Base-by-base conservation (phyloP, 106 monocot species). In the Xerophyta viscosa region DNA sequence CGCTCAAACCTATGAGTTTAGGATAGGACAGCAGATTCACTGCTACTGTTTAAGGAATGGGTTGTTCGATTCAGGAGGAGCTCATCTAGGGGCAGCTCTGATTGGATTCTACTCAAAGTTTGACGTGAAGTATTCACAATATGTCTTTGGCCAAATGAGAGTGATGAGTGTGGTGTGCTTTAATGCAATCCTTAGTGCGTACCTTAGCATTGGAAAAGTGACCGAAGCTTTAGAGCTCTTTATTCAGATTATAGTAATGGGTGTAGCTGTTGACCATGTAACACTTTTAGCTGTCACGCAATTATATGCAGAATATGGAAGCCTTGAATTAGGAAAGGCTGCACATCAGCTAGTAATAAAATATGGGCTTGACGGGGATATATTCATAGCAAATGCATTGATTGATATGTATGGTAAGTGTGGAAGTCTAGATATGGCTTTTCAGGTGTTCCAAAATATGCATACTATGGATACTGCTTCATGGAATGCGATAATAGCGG, bases 401-500 rank as follows among this genome's bases (percentile, higher is more conserved):
- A 52, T 63, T 29, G 21, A 27, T 52, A 52, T 63, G 63, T 63
- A 63, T 21, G 63, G 63, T 15, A 63, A 52, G 19, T 52, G 52
- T 42, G 52, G 41, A 9, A 5, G 36, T 52, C 22, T 18, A 12
- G 42, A 27, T 21, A 27, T 41, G 25, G 24, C 52, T 27, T 20
- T n/a, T 43, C 12, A 29, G 8, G 29, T 63, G 28, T 63, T 63
- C 43, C 52, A 63, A 15, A 42, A 28, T 20, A 52, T 52, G 63
- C 13, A 25, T 1, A 20, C 27, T 20, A 26, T 15, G 3, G 69
- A 69, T 47, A 14, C 54, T 27, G 69, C 62, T 6, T 37, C 61
- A 14, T 69, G 61, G 69, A 69, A 69, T 39, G 69, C 69, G 27
- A 69, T 69, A 55, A 27, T 69, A 3, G 31, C 61, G 10, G 43